These are phyloP conservation scores for Pharnaceum exiguum DNA, from an alignment of 148 eudicot genomes.

Conservation along the genomic window DNA sequence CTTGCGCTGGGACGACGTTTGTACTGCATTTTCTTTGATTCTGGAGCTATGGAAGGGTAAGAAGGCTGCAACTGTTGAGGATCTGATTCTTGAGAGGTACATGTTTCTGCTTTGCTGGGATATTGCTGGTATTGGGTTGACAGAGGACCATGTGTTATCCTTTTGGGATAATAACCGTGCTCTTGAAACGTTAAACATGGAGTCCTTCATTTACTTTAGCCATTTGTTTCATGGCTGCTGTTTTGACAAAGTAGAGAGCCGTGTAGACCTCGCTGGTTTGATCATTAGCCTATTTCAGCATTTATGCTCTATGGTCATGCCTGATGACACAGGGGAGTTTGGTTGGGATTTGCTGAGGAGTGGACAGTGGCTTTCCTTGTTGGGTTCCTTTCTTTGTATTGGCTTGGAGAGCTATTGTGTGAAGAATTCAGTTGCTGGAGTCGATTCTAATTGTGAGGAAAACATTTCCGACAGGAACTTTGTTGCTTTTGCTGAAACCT, in stretches of 20 bases:
- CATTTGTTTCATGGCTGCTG: constrained; percentile 44
- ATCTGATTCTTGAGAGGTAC: constrained; percentile 82
- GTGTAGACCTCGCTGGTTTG: constrained; percentile 32
- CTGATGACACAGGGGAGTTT: constrained; percentile 41
- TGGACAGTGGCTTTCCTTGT: constrained; percentile 77
- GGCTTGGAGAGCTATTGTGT: constrained; percentile 41
- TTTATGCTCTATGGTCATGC: constrained; percentile 31
- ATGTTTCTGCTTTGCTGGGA: constrained; percentile 91
- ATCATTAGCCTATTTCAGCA: constrained; percentile 47
- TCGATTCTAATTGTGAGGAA: constrained; percentile 26
- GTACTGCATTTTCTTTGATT: constrained; percentile 48
- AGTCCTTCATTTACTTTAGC: constrained; percentile 49
- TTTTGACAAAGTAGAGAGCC: constrained; percentile 22
- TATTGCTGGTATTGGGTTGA: constrained; percentile 47
- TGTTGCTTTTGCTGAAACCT: constrained; percentile 45
- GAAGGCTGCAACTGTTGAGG: constrained; percentile 62
- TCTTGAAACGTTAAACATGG: constrained; percentile 47
- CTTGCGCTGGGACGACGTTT: constrained; percentile 48
- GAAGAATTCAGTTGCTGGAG: constrained; percentile 35
- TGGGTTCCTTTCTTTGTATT: constrained; percentile 50
- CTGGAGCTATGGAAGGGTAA: constrained; percentile 68
- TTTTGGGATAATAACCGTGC: constrained; percentile 22
- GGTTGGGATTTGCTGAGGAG: constrained; percentile 73
- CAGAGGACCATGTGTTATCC: constrained; percentile 26
- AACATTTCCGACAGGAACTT: constrained; percentile 46